These are phyloP conservation scores for Rhododendron vialii DNA, from an alignment of 148 eudicot genomes.

Conservation along the genomic window DNA sequence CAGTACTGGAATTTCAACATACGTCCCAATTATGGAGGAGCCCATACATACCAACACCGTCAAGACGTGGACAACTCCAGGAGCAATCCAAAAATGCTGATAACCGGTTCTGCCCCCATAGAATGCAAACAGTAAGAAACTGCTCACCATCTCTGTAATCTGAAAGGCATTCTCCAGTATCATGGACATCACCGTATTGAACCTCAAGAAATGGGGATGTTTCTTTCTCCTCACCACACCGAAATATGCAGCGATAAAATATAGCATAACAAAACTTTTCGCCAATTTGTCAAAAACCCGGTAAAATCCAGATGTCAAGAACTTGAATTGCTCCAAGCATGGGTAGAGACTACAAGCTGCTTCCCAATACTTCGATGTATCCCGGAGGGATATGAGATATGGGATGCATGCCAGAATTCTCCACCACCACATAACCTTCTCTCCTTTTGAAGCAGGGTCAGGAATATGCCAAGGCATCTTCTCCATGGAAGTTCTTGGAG, in stretches of 20 bases:
- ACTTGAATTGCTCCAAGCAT: slow-evolving; percentile 63
- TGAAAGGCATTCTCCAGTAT: slow-evolving; percentile 26
- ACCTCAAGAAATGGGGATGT: slow-evolving; percentile 90
- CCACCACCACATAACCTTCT: slow-evolving; percentile 87
- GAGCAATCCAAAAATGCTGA: slow-evolving; percentile 69
- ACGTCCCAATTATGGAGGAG: slow-evolving; percentile 70
- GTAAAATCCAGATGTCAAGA: slow-evolving; percentile 59
- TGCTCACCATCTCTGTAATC: slow-evolving; percentile 43
- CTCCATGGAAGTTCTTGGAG: slow-evolving; percentile 51
- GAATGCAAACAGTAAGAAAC: slow-evolving; percentile 63
- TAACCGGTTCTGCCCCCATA: slow-evolving; percentile 74
- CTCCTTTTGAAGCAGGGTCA: slow-evolving; percentile 55
- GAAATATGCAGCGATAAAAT: slow-evolving; percentile 66
- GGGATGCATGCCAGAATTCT: slow-evolving; percentile 76
- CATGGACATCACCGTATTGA: slow-evolving; percentile 83
- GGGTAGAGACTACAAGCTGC: slow-evolving; percentile 73
- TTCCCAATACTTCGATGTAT: slow-evolving; percentile 82
- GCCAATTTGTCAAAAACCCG: slow-evolving; percentile 58
- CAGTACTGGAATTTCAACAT: slow-evolving; percentile 79
- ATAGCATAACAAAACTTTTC: slow-evolving; percentile 64
- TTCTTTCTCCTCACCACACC: slow-evolving; percentile 73
- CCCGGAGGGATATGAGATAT: slow-evolving; percentile 73
- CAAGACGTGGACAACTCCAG: slow-evolving; percentile 52
- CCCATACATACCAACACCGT: slow-evolving; percentile 61
- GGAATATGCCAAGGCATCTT: slow-evolving; percentile 48